Base-by-base conservation (phyloP, 805 yeast species). In the Yarrowia osloensis region DNA sequence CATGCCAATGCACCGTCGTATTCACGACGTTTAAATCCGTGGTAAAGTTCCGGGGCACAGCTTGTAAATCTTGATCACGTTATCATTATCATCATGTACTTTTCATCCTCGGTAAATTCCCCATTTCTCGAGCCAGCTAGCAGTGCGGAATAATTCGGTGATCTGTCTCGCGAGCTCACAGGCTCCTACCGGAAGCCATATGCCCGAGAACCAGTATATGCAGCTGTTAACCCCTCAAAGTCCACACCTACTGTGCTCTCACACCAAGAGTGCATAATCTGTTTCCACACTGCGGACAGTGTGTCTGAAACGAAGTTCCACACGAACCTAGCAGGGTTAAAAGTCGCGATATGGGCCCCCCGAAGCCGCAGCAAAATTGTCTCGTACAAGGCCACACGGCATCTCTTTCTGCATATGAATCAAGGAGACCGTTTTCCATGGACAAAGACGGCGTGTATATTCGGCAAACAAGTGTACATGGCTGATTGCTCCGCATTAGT, bases 231-330 rank as follows among this genome's bases (percentile, higher is more conserved):
- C 57, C 57, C 57, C 57, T 50, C 57, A 50, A 33, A 31, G 37
- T 9, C 57, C 57, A 50, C 57, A 50, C 52, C 49, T 44, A 13
- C 4, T n/a, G 35, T 11, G 17, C 12, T 7, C 11, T 24, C 33
- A 28, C 54, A 47, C 40, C 57, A 50, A 31, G 28, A 11, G 15
- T 50, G 57, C 57, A 50, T 50, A 22, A 50, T 50, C 57, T 50
- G 40, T 31, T 9, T 9, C 31, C 37, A 29, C 28, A 15, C 19
- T 31, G 57, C 19, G n/a, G 24, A 2, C 6, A 3, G 22, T n/a
- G 19, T 13, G 24, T 28, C 12, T 19, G 35, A 31, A 9, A 49
- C 17, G 37, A 21, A 8, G 9, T 31, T 49, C 57, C 40, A 50
- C 57, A 50, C 57, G 29, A 6, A 6, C 37, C 40, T 19, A 22